Percentiles rank a stretch among this genome's conserved stretches.
Evolutionary conservation across 2,329 filamentous ascomycete species (phyloP).

Genomic region (Phialocephala subalpina): DNA sequence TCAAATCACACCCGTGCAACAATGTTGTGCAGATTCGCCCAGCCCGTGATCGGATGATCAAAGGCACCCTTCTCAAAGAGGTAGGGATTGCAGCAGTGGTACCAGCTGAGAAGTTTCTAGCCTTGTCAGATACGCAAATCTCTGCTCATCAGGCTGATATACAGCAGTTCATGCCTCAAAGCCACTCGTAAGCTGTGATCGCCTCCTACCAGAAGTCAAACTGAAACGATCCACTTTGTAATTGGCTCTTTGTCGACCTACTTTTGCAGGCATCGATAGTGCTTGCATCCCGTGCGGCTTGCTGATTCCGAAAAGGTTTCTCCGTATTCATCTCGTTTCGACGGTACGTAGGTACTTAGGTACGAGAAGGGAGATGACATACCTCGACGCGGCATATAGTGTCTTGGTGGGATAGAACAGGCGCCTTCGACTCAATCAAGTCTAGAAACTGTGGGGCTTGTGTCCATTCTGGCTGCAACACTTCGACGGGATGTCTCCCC

Average conservation of each 20-base stretch:
- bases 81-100: not conserved
- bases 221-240: conserved; percentile 20
- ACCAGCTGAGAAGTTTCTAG: not conserved
- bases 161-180: conserved; percentile 3
- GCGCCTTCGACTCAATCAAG: conserved; percentile 26
- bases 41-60: conserved; percentile 8
- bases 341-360: conserved; percentile 15
- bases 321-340: conserved; percentile 30
- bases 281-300: conserved; percentile 23
- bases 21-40: conserved; percentile 6
- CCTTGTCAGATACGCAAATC: conserved; percentile 24
- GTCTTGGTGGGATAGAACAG: conserved; percentile 21
- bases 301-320: conserved; percentile 32
- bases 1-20: not conserved
- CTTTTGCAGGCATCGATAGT: not conserved
- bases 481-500: conserved; percentile 38
- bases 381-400: conserved; percentile 25
- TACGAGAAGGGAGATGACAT: not conserved
- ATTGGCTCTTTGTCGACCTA: conserved; percentile 4
- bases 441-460: conserved; percentile 20
- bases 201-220: conserved; percentile 22
- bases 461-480: conserved; percentile 33
- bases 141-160: conserved; percentile 23
- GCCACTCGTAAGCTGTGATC: conserved; percentile 6
- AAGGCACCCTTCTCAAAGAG: not conserved